A percentile compares a stretch with the other conserved stretches of the same genome.
Evolutionary conservation across 2,329 filamentous ascomycete species (phyloP).

Genomic region (Botryotinia calthae): DNA sequence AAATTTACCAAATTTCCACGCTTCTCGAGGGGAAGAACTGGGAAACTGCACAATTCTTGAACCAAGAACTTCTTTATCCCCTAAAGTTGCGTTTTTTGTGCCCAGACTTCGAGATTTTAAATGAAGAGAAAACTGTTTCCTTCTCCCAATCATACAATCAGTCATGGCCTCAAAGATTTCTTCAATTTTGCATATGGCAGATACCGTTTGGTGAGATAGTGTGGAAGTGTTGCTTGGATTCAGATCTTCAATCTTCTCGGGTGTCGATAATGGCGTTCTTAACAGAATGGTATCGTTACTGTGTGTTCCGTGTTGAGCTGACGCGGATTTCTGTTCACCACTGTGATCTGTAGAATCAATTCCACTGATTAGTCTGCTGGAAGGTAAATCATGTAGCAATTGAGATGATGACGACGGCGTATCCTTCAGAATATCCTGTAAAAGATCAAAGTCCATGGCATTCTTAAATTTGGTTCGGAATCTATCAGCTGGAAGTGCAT

Average conservation of each 20-base stretch:
- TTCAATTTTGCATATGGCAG: slow-evolving; percentile 54
- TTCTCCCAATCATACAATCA: slow-evolving; percentile 47
- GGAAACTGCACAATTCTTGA: slow-evolving; percentile 44
- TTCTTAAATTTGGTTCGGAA: background rate
- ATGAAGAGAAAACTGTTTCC: slow-evolving; percentile 48
- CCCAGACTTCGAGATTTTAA: background rate
- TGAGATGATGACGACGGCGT: background rate
- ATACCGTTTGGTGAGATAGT: slow-evolving; percentile 30
- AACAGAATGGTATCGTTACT: background rate
- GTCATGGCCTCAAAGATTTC: slow-evolving; percentile 51
- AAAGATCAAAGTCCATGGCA: slow-evolving; percentile 29
- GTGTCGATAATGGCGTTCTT: background rate
- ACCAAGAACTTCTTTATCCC: background rate
- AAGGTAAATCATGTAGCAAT: slow-evolving; percentile 31
- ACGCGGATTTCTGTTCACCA: background rate
- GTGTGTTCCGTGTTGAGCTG: background rate
- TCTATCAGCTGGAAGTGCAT: background rate
- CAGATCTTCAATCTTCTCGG: background rate
- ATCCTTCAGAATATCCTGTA: slow-evolving; percentile 20
- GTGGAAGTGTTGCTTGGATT: background rate
- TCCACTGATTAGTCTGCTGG: slow-evolving; percentile 10
- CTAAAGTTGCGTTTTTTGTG: background rate
- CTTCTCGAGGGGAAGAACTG: slow-evolving; percentile 47
- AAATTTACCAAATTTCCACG: slow-evolving; percentile 51
- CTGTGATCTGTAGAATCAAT: background rate